Conservation (phyloP, 495 filamentous ascomycete species). For the Ramalina peruviana region DNA sequence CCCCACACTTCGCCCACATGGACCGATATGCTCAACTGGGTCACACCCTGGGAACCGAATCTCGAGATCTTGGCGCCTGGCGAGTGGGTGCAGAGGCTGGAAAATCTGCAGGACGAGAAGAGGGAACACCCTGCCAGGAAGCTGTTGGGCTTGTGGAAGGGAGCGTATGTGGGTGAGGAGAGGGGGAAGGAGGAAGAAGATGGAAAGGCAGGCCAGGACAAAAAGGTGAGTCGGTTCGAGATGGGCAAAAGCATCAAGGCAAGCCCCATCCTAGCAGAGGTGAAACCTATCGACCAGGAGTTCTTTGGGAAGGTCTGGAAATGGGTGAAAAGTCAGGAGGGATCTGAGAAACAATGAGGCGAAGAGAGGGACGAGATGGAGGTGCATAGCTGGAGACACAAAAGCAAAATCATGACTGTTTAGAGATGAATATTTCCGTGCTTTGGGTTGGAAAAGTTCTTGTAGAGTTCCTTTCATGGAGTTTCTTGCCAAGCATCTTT, state of each 20-base stretch:
- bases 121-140: slow-evolving; percentile 25
- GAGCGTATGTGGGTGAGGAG: slow-evolving; percentile 17
- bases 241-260: slow-evolving; percentile 20
- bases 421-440: too few species aligned
- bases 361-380: too few species aligned
- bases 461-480: too few species aligned
- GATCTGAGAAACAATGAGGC: background rate
- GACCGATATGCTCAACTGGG: slow-evolving; percentile 31
- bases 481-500: too few species aligned
- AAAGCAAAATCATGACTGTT: too few species aligned
- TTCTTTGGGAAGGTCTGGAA: slow-evolving; percentile 31
- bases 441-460: too few species aligned
- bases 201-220: background rate
- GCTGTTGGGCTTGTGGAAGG: slow-evolving; percentile 34
- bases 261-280: slow-evolving; percentile 19
- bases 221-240: slow-evolving; percentile 14
- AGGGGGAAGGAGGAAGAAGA: slow-evolving; percentile 2
- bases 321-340: slow-evolving; percentile 22
- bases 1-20: slow-evolving; percentile 26
- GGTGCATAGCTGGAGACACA: too few species aligned
- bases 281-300: slow-evolving; percentile 25
- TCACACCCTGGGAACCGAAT: slow-evolving; percentile 15
- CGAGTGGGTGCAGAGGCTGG: slow-evolving; percentile 30
- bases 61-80: slow-evolving; percentile 26
- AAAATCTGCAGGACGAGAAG: slow-evolving; percentile 14